Base-by-base conservation (phyloP, 1,284 basidiomycete genomes). In the Microbotryum scabiosae region DNA sequence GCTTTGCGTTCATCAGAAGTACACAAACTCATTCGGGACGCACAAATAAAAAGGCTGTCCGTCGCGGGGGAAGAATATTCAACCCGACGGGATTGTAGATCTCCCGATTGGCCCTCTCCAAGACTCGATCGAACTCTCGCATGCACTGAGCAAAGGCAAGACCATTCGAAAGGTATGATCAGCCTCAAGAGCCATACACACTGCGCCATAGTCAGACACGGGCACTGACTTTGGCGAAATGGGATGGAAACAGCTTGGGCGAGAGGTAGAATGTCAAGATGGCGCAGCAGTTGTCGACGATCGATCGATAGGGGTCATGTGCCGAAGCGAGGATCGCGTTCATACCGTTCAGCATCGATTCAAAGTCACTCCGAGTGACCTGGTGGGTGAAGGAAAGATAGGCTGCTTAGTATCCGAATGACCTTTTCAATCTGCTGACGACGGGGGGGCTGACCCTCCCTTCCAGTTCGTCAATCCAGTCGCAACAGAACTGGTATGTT, bases 41-140 rank as follows among this genome's bases (percentile, higher is more conserved):
- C 72, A 91, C 88, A 76, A 87, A 93, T 67, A 92, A 77, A 73
- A 90, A 91, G 0, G 86, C 90, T 61, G 85, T 84, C 69, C 81
- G 81, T 46, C 80, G 78, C 2, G 90, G 90, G 83, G 87, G 87
- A 32, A 88, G 76, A 51, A 93, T 81, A 66, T 89, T 85, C 67
- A 93, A 75, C 3, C 90, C 90, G 5, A 79, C 84, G 1, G 86
- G 86, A 72, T 92, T 88, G 75, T 85, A 90, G 21, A 86, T 64
- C 51, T 80, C 79, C 28, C 73, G 73, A 73, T 93, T 93, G 56
- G 85, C 75, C 54, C 82, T 78, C 43, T 83, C 80, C 54, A 93
- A 80, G 46, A 82, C 77, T 21, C 74, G 67, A 54, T 80, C 76
- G 45, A 93, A 76, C 59, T 82, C 79, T n/a, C 73, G 73, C 86